Percentiles rank a stretch among this genome's conserved stretches.
Evolutionary conservation across 306 rosid species (phyloP).

Genomic region (Cyamopsis tetragonoloba): DNA sequence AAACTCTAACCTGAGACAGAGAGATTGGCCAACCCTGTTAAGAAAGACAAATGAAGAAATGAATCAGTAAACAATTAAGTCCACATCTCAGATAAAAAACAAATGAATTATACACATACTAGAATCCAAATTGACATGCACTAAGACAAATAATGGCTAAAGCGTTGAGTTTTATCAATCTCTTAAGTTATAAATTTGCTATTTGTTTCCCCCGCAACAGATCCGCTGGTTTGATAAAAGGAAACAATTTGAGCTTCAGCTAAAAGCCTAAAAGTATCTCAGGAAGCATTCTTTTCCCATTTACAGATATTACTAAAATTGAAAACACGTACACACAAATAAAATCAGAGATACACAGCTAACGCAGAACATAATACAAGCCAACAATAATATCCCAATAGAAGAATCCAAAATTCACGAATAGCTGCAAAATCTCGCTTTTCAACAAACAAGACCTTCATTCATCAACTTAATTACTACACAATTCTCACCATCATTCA

Average conservation of each 20-base stretch:
- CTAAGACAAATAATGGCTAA: neutral
- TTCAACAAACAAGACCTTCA: neutral
- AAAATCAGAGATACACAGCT: no score
- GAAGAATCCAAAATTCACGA: neutral
- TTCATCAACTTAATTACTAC: no score
- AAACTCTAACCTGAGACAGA: constrained; percentile 73
- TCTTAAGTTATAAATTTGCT: neutral
- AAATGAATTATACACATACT: neutral
- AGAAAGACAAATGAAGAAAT: neutral
- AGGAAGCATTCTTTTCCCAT: no score
- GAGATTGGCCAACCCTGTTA: constrained; percentile 87
- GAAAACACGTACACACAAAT: no score
- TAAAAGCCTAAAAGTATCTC: no score
- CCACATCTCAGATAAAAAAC: neutral
- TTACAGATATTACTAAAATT: no score
- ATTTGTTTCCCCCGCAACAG: no score
- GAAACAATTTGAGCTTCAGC: no score
- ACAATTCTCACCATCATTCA: no score
- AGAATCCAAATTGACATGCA: neutral
- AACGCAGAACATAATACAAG: neutral
- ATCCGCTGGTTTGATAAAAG: no score
- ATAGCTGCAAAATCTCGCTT: no score
- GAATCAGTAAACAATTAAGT: constrained; percentile 14
- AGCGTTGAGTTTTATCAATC: neutral
- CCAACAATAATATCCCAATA: neutral